Percentiles rank a stretch among this genome's conserved stretches.
phyloP scores from a whole-genome alignment of 2,329 filamentous ascomycete genomes.

The Sclerotinia glacialis region DNA sequence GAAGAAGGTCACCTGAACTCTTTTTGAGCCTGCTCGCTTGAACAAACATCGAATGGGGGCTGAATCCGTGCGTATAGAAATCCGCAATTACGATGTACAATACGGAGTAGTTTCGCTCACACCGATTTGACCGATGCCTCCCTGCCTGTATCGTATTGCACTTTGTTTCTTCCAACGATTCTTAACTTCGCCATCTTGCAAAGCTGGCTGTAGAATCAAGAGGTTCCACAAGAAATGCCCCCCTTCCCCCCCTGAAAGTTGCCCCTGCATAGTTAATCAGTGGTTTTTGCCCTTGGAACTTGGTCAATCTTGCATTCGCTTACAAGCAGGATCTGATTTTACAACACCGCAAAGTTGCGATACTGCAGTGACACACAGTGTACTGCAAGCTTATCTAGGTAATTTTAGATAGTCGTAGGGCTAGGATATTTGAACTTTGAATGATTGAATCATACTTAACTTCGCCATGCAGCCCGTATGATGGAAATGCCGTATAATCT shows the following conservation, averaged over 20 bases:
- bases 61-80: neutral
- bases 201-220: neutral
- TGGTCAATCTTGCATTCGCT: neutral
- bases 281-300: neutral
- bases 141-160: slow-evolving; percentile 10
- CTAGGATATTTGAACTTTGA: neutral
- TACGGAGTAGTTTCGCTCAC: neutral
- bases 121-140: slow-evolving; percentile 7
- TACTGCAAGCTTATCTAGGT: neutral
- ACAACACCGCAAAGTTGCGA: neutral
- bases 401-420: neutral
- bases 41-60: neutral
- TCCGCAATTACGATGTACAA: slow-evolving; percentile 12
- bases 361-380: too few relatives aligned
- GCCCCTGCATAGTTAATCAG: neutral
- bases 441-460: neutral
- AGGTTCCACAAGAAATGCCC: neutral
- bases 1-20: neutral
- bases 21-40: slow-evolving; percentile 6
- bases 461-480: neutral
- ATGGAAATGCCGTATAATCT: neutral
- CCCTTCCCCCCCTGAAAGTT: neutral
- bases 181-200: neutral
- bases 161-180: neutral
- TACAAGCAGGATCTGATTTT: slow-evolving; percentile 1